Base-by-base conservation (phyloP, 371 early-diverging fungal species). In the Circinella minor region DNA sequence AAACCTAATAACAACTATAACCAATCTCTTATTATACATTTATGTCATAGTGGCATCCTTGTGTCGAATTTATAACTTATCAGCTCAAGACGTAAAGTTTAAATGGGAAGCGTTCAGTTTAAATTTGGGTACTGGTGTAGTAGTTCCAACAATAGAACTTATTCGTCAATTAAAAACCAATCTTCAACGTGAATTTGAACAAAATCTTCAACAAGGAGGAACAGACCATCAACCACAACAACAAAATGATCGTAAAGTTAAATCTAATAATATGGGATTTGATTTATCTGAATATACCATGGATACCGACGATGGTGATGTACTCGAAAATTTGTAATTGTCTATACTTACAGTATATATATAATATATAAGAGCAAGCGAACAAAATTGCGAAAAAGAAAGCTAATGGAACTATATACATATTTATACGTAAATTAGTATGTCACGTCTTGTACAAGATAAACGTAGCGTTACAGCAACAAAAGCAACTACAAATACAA, bases 21-120 rank as follows among this genome's bases (percentile, higher is more conserved):
- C 43, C 11, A 43, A 2, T 43, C 11, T 43, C 9, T 43, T 2
- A 8, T 18, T 17, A 15, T 63, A 11, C 43, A 15, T 36, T 10
- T 63, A 18, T 18, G 11, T 13, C 10, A 3, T 27, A 75, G 71
- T 75, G 75, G 66, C 38, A 57, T 74, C 79, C 14, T 60, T 84
- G 14, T 81, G 84, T 61, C 71, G 72, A 34, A 37, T 80, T 11
- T 86, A 80, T 64, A 64, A 68, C 36, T 49, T 86, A 15, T 70
- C 77, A 36, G 69, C 82, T 14, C 66, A 81, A 54, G 73, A 74
- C 36, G 65, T 86, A 17, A 69, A 68, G 57, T 73, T 73, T 61
- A 86, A 84, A 74, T 86, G 84, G 86, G 82, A 86, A 67, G 81
- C 83, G 1, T 81, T 78, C 70, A 73, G 79, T 0, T 49, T 86